Percentiles rank a stretch among this genome's conserved stretches.
Conservation (phyloP, 176 grass and related monocot species). For the Raddia distichophylla region DNA sequence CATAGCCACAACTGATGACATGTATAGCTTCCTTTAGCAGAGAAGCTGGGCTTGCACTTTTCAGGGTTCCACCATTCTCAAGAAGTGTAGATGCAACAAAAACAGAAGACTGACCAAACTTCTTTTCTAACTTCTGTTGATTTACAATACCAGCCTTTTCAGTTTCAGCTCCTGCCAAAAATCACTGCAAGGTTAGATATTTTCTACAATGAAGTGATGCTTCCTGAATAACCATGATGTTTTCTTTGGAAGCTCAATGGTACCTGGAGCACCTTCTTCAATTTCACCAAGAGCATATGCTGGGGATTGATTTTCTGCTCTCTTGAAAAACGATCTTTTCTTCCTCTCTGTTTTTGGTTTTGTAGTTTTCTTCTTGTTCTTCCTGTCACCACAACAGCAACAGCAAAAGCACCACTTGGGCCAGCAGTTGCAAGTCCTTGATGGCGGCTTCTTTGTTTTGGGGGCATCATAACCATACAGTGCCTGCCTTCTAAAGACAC, state of each 20-base stretch:
- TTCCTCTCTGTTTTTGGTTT: conserved; percentile 75
- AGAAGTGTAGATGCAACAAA: conserved; percentile 75
- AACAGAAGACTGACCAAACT: conserved; percentile 78
- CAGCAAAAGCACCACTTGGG: conserved; percentile 81
- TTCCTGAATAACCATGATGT: background rate
- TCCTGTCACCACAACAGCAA: conserved; percentile 53
- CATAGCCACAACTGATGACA: conserved; percentile 74
- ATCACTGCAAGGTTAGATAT: conserved; percentile 14
- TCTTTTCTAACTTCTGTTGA: conserved; percentile 73
- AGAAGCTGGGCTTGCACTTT: conserved; percentile 64
- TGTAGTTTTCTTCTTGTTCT: conserved; percentile 62
- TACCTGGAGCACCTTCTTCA: conserved; percentile 66
- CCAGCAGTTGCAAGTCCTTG: conserved; percentile 88
- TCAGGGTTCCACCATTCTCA: conserved; percentile 68
- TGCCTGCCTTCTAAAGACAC: conserved; percentile 80
- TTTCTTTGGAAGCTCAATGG: background rate
- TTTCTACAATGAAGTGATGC: background rate
- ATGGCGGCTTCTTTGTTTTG: conserved; percentile 82
- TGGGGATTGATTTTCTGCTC: conserved; percentile 60
- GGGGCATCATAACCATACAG: conserved; percentile 88
- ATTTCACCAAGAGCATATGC: conserved; percentile 70
- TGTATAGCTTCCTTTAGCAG: conserved; percentile 79
- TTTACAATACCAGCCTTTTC: conserved; percentile 51
- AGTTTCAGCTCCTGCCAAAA: conserved; percentile 52
- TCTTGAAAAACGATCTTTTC: conserved; percentile 62